Conservation (phyloP, 257 asterid genomes). For the Ocimum tenuiflorum region DNA sequence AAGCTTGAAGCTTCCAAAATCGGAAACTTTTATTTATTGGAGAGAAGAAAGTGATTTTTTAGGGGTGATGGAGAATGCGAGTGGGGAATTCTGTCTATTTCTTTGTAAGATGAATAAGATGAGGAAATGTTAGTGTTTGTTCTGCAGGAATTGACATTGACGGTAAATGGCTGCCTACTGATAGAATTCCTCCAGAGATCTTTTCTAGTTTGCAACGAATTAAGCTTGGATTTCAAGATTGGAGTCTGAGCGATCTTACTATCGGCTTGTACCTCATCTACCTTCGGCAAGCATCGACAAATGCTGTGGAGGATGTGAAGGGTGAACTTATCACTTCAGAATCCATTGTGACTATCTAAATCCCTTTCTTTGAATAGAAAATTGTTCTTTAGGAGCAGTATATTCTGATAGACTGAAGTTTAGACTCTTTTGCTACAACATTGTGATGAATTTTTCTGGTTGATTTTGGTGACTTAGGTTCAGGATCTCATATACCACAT, state of each 20-base stretch:
- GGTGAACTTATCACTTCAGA: constrained; percentile 73
- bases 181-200: constrained; percentile 65
- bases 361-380: neutral
- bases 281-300: constrained; percentile 74
- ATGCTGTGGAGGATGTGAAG: constrained; percentile 55
- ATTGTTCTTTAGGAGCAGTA: neutral
- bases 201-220: constrained; percentile 77
- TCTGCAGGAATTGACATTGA: constrained; percentile 48
- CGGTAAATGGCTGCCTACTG: constrained; percentile 52
- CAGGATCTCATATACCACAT: constrained; percentile 79
- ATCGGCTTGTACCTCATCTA: constrained; percentile 81
- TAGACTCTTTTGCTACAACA: neutral
- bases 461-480: constrained; percentile 43
- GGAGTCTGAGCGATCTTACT: constrained; percentile 94
- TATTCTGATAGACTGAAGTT: neutral
- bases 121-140: constrained; percentile 1
- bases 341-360: constrained; percentile 43
- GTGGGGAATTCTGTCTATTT: neutral
- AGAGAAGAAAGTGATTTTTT: neutral
- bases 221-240: constrained; percentile 81
- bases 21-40: neutral
- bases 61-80: neutral
- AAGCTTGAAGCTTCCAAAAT: neutral
- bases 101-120: neutral
- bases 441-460: neutral